Evolutionary conservation across 225 moss, liverwort and hornwort species (phyloP).

Genomic region (Takakia lepidozioides): DNA sequence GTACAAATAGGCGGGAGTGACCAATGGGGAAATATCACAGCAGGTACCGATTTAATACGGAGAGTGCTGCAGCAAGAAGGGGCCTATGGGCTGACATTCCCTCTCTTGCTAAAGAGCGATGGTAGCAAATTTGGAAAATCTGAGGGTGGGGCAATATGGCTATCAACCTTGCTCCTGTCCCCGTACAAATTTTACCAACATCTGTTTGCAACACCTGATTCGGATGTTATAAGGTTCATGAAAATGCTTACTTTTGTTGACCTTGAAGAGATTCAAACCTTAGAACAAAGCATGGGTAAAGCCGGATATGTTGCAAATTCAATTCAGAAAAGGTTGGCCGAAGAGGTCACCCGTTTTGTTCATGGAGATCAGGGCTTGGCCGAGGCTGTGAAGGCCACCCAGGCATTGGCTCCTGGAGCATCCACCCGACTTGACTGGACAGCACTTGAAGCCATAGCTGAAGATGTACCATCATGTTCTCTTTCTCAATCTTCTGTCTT

Average conservation of each 20-base stretch:
- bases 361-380: constrained; percentile 66
- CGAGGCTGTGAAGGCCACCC: constrained; percentile 75
- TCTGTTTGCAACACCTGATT: constrained; percentile 66
- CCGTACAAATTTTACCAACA: constrained; percentile 90
- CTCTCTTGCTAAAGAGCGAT: constrained; percentile 83
- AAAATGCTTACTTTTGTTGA: constrained; percentile 82
- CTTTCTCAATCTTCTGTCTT: constrained; percentile 47
- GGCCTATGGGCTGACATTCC: constrained; percentile 83
- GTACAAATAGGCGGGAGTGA: constrained; percentile 97
- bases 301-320: constrained; percentile 62
- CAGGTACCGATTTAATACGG: constrained; percentile 82
- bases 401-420: constrained; percentile 78
- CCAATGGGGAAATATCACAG: constrained; percentile 99
- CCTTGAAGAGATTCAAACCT: constrained; percentile 49
- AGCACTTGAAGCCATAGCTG: constrained; percentile 74
- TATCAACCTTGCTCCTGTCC: constrained; percentile 57
- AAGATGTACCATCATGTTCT: constrained; percentile 66
- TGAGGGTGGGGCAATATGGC: constrained; percentile 84
- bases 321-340: constrained; percentile 70
- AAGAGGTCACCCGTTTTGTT: constrained; percentile 95
- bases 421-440: constrained; percentile 45
- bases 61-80: constrained; percentile 70
- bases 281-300: constrained; percentile 59
- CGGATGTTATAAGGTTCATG: constrained; percentile 72
- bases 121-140: constrained; percentile 93